phyloP scores from a whole-genome alignment of 768 basidiomycete species.

The Russula foetens region DNA sequence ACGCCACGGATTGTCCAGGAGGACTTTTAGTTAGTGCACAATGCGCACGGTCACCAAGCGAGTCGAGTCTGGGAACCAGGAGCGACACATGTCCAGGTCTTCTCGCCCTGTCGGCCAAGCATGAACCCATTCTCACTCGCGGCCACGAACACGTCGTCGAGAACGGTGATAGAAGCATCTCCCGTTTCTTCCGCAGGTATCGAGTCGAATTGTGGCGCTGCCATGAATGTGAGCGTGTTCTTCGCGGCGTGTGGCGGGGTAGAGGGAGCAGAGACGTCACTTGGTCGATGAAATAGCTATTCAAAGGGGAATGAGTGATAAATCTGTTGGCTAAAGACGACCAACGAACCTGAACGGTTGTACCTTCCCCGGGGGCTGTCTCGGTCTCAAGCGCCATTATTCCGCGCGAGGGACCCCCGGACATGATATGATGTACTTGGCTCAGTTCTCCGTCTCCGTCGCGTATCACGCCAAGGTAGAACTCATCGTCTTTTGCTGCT shows the following conservation, averaged over 20 bases:
- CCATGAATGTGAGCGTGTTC: slow-evolving; percentile 1
- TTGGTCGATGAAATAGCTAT: slow-evolving; percentile 7
- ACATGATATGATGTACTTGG: slow-evolving; percentile 42
- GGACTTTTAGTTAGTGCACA: neutral
- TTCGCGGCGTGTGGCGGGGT: neutral
- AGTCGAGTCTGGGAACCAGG: slow-evolving; percentile 28
- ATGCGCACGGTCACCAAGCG: neutral
- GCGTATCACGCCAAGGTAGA: slow-evolving; percentile 6
- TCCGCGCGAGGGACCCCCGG: slow-evolving; percentile 67
- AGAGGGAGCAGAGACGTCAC: neutral
- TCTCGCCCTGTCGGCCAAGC: slow-evolving; percentile 25
- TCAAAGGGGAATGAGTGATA: neutral
- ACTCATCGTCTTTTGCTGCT: slow-evolving; percentile 6
- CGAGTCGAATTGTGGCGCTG: neutral
- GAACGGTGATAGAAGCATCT: slow-evolving; percentile 15
- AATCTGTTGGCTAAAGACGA: neutral
- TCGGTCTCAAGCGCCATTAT: slow-evolving; percentile 34
- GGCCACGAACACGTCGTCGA: slow-evolving; percentile 34
- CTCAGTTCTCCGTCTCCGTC: neutral
- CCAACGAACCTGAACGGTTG: slow-evolving; percentile 37
- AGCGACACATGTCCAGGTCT: slow-evolving; percentile 10
- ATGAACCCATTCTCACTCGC: slow-evolving; percentile 49
- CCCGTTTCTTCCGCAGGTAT: neutral
- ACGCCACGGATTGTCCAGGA: neutral
- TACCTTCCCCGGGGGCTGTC: slow-evolving; percentile 42